Evolutionary conservation across 495 filamentous ascomycete species (phyloP), one percentile per base, ranked within the genome.

Genomic region (Lasiosphaeria ovina): DNA sequence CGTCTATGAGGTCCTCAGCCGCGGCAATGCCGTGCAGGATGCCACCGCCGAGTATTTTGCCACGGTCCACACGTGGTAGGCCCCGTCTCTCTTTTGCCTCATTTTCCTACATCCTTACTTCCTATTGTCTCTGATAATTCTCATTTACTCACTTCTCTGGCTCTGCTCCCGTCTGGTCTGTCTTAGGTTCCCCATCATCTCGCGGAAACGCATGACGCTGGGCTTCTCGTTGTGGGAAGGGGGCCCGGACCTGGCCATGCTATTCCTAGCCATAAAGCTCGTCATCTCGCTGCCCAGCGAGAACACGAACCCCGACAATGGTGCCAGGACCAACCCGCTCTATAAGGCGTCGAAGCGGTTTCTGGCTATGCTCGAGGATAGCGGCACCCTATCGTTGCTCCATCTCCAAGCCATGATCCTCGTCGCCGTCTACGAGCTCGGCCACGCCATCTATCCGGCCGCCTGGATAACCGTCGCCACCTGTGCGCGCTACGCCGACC

Each of bases 201-300:
- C 79, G 1, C 72, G 73, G 54, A 82, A 79, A 60, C 70, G 78
- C 3, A 72, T 82, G 55, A 66, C 67, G n/a, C 58, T 77, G 14
- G 61, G 63, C 4, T 73, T 74, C 36, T 70, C 75, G 7, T 54
- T 76, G 3, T 72, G 73, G 64, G 75, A 80, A 49, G 73, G 69
- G 33, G 75, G 78, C 7, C 68, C 80, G 0, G 80, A 84, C 52
- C 60, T 79, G 55, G 78, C 72, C 34, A 68, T 82, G 33, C 69
- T 84, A 11, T 79, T 80, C 52, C 64, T 83, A 12, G 73, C 68
- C 34, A 81, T 83, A 78, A 80, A 81, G 66, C 73, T 83, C 6
- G 60, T 78, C 11, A 66, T 58, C 24, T 66, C 66, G 32, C 53
- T 53, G 32, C 66, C 71, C n/a, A 58, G 53, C 34, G 69, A 71